Conservation (phyloP, 768 basidiomycete genomes). For the Leucosporidium scottii region DNA sequence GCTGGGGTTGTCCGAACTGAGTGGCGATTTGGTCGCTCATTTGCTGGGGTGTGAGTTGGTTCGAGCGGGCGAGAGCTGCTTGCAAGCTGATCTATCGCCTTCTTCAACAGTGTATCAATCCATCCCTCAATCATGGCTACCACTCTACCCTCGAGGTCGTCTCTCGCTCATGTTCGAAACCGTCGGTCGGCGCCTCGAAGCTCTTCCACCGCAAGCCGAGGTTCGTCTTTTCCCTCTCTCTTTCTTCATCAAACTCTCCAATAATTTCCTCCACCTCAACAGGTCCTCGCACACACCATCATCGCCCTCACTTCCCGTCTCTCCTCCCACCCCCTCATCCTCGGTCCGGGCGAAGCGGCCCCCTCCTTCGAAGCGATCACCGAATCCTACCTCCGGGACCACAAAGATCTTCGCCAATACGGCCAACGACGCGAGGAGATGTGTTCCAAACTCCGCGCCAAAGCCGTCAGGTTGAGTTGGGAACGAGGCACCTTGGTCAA, state of each 20-base stretch:
- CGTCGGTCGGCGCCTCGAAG: conserved; percentile 8
- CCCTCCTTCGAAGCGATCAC: conserved; percentile 18
- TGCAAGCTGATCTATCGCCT: too few species aligned
- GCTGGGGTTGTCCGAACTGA: conserved; percentile 7
- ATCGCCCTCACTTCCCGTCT: conserved; percentile 31
- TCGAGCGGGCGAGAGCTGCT: too few species aligned
- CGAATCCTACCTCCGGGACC: background rate
- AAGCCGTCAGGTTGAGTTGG: conserved; percentile 25
- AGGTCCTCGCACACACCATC: conserved; percentile 29
- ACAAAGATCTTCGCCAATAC: conserved; percentile 22
- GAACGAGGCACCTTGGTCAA: conserved; percentile 23
- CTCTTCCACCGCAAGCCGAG: conserved; percentile 17
- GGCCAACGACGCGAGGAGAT: conserved; percentile 11
- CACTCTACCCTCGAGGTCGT: conserved; percentile 7
- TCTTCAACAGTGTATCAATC: conserved; percentile 28
- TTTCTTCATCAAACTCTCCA: too few species aligned
- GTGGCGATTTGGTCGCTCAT: conserved; percentile 23
- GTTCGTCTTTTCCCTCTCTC: background rate
- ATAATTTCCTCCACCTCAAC: background rate
- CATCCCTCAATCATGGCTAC: conserved; percentile 25
- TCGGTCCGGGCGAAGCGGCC: conserved; percentile 6
- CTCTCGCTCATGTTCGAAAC: conserved; percentile 20
- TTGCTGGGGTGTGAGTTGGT: conserved; percentile 21
- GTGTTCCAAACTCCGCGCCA: conserved; percentile 13
- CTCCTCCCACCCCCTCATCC: conserved; percentile 24